Conservation (phyloP, 768 basidiomycete species). For the Rhodotorula kratochvilovae region DNA sequence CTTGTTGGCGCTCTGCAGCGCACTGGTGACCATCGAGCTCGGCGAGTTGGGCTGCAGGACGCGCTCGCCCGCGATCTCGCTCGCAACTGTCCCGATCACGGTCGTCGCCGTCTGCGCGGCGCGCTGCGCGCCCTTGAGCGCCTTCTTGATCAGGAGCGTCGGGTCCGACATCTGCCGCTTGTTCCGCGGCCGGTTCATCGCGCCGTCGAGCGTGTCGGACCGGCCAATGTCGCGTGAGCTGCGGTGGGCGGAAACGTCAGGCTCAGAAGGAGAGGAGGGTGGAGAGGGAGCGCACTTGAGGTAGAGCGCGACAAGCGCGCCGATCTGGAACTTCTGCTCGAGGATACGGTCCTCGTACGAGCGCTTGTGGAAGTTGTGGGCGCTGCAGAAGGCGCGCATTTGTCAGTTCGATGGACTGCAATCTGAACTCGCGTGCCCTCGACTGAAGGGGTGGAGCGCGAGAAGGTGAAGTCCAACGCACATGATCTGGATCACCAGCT, state of each 20-base stretch:
- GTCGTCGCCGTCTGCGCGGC: conserved; percentile 81
- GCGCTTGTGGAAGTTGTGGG: conserved; percentile 50
- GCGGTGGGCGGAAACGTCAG: background rate
- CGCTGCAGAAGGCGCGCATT: conserved; percentile 13
- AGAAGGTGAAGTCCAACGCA: background rate
- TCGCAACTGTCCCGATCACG: conserved; percentile 61
- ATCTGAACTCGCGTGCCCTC: background rate
- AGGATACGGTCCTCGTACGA: conserved; percentile 65
- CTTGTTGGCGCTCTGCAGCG: conserved; percentile 74
- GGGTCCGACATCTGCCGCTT: conserved; percentile 53
- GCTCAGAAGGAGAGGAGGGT: too few species aligned
- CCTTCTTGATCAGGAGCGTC: conserved; percentile 62
- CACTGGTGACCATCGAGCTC: conserved; percentile 59
- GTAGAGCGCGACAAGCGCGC: conserved; percentile 68
- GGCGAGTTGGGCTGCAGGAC: conserved; percentile 72
- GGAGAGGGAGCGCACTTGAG: conserved; percentile 46
- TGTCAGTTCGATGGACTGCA: too few species aligned
- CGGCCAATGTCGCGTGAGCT: conserved; percentile 70
- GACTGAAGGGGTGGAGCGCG: background rate
- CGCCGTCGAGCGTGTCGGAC: conserved; percentile 58
- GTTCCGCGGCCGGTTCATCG: conserved; percentile 49
- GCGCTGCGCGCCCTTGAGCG: conserved; percentile 62
- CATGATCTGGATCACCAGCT: conserved; percentile 81
- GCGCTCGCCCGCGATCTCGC: conserved; percentile 58
- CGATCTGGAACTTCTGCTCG: conserved; percentile 74